Conservation (phyloP, 192 early-diverging fungal species). For the Piromyces finnis region DNA sequence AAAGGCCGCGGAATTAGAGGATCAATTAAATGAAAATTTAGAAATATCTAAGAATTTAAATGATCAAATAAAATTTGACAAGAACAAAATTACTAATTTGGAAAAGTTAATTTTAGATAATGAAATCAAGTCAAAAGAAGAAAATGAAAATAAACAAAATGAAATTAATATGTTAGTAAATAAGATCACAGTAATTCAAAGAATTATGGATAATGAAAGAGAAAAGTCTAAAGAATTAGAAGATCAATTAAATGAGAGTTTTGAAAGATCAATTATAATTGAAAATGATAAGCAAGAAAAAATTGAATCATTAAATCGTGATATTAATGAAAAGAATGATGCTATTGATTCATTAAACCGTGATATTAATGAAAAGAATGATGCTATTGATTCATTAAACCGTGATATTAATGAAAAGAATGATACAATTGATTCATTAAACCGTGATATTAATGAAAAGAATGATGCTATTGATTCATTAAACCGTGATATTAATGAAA, state of each 20-base stretch:
- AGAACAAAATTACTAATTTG: not conserved
- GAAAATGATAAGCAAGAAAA: not conserved
- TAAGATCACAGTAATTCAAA: not conserved
- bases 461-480: not conserved
- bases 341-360: not conserved
- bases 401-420: not conserved
- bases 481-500: not conserved
- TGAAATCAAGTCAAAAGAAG: not conserved
- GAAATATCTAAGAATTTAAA: too few relatives aligned
- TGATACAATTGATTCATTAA: not conserved
- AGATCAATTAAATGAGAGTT: not conserved
- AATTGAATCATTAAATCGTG: not conserved
- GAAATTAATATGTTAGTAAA: not conserved
- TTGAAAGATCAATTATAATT: not conserved
- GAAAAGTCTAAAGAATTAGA: not conserved
- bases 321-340: too few relatives aligned
- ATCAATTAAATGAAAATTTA: too few relatives aligned
- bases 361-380: too few relatives aligned
- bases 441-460: too few relatives aligned
- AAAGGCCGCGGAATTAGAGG: not conserved
- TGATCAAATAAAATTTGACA: too few relatives aligned
- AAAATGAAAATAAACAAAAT: not conserved
- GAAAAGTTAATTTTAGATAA: not conserved
- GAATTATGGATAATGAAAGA: not conserved
- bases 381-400: too few relatives aligned